A percentile compares a stretch with the other conserved stretches of the same genome.
Conservation (phyloP, 306 rosid genomes). For the Trichosanthes cucumerina region DNA sequence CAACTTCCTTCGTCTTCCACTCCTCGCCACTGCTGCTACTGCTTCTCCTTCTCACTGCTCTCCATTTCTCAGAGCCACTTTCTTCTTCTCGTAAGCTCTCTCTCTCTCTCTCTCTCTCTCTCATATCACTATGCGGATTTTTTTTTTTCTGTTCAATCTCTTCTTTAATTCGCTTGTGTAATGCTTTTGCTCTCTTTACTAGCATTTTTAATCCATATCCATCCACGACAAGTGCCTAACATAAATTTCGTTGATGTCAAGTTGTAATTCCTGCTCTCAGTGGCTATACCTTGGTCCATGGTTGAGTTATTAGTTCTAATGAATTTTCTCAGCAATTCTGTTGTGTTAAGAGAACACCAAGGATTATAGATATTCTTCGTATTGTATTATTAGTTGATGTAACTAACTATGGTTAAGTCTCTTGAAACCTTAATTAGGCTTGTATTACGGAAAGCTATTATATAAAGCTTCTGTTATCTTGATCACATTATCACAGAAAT, state of each 20-base stretch:
- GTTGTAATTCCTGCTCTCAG: too few species aligned
- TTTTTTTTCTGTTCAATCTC: background rate
- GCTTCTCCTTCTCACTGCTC: background rate
- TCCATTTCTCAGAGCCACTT: background rate
- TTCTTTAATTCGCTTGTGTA: background rate
- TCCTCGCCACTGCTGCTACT: background rate
- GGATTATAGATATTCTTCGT: too few species aligned
- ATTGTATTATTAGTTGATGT: too few species aligned
- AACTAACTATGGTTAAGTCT: too few species aligned
- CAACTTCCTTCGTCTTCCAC: conserved; percentile 1
- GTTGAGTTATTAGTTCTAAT: background rate
- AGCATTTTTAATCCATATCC: background rate
- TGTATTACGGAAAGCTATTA: too few species aligned
- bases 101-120: background rate
- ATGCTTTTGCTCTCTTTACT: background rate
- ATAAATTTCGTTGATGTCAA: background rate
- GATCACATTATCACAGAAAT: too few species aligned
- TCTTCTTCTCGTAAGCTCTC: conserved; percentile 9
- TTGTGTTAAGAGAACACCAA: too few species aligned
- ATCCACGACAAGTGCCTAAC: background rate
- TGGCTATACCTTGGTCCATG: background rate
- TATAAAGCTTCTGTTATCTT: too few species aligned
- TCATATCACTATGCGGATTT: background rate
- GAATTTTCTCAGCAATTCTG: background rate
- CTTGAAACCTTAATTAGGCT: too few species aligned